Evolutionary conservation across 306 rosid species (phyloP).

Genomic region (Cucumis melo): DNA sequence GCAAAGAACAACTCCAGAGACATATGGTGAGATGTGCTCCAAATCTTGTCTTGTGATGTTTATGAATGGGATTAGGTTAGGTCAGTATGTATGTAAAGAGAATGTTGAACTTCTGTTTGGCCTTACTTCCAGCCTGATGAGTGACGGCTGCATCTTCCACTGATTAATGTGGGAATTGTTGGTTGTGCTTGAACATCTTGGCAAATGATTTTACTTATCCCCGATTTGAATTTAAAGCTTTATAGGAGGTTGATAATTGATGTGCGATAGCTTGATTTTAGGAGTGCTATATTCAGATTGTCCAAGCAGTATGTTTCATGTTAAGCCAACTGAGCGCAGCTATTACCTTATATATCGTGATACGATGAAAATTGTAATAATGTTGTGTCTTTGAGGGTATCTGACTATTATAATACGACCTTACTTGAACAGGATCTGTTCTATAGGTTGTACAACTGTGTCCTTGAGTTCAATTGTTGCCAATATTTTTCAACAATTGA

Average conservation of each 20-base stretch:
- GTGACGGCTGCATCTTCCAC: neutral
- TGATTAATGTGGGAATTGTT: neutral
- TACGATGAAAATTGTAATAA: neutral
- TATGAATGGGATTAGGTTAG: too few relatives aligned
- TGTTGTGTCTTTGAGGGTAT: neutral
- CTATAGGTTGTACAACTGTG: too few relatives aligned
- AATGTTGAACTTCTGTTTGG: neutral
- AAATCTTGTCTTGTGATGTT: neutral
- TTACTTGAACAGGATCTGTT: too few relatives aligned
- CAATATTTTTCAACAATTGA: too few relatives aligned
- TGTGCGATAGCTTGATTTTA: neutral
- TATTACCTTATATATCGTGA: too few relatives aligned
- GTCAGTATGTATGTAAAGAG: neutral
- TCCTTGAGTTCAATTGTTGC: too few relatives aligned
- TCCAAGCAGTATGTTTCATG: neutral
- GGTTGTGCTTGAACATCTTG: neutral
- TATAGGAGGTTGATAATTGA: neutral
- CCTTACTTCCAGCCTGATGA: neutral
- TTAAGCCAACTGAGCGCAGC: neutral
- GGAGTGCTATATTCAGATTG: neutral
- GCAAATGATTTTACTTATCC: neutral
- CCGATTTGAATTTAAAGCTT: neutral
- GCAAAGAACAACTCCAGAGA: slow-evolving; percentile 99
- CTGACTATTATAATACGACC: too few relatives aligned
- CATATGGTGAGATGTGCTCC: slow-evolving; percentile 81